Evolutionary conservation across 495 filamentous ascomycete species (phyloP), one percentile per base, ranked within the genome.

Genomic region (Talaromyces thailandensis): DNA sequence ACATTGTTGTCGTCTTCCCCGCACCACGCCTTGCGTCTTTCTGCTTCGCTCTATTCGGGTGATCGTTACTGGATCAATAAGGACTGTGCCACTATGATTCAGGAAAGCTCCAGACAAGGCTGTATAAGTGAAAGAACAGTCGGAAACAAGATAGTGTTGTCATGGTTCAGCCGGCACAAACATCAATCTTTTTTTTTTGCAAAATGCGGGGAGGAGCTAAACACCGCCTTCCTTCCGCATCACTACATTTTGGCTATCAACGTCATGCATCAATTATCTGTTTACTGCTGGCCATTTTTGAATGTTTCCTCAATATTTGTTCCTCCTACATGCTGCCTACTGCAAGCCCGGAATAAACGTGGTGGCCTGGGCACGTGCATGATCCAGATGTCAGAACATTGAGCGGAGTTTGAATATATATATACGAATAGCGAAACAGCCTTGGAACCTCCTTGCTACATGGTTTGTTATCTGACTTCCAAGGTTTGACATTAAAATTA

Each of bases 1-100:
- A 71, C 65, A 78, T 71, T 65, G 16, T 45, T 55, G 2, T 55
- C 21, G 51, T 29, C 51, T 55, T 55, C 51, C 51, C 51, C 51
- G 23, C 51, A 55, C 51, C 51, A 16, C 23, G 26, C 23, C 23
- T 55, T 11, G n/a, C 28, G 51, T 28, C 12, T 3, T 28, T 14
- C 6, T 14, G 51, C 12, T 55, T 52, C 48, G 18, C 24, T 28
- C 11, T n/a, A 24, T 55, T 28, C 51, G 32, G 6, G 32, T 12
- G 32, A 7, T 37, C 32, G 12, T 37, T 16, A 40, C 35, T 14
- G 14, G 35, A 40, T 12, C 12, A 40, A 40, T 40, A 14, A 14
- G 14, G 35, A 4, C 35, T 16, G 4, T 40, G 35, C 4, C 16
- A 9, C 14, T 40, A 16, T 40, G 11, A n/a, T n/a, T n/a, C n/a